These are phyloP conservation scores for Monosporascus sp. DNA, from an alignment of 2,329 filamentous ascomycete species.

Conservation along the genomic window DNA sequence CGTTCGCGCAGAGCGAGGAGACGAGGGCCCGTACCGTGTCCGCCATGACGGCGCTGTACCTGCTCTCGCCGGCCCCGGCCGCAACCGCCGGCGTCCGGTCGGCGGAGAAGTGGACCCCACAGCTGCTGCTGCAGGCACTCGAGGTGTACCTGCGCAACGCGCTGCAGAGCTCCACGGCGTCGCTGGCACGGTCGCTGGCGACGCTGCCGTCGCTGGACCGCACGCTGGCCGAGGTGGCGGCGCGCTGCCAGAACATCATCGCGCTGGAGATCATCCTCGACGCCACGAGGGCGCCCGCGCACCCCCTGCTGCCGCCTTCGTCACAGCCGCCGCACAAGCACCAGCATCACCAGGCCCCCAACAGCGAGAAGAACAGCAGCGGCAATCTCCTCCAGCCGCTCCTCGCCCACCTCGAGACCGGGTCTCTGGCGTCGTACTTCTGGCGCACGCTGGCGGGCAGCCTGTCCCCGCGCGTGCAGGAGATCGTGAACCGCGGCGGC, in stretches of 20 bases:
- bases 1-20: slow-evolving; percentile 65
- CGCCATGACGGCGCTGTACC: slow-evolving; percentile 70
- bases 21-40: slow-evolving; percentile 67
- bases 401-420: slow-evolving; percentile 75
- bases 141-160: slow-evolving; percentile 79
- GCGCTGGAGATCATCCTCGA: slow-evolving; percentile 76
- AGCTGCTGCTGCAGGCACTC: slow-evolving; percentile 68
- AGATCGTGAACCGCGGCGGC: slow-evolving; percentile 77
- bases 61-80: slow-evolving; percentile 59
- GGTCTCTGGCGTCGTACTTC: slow-evolving; percentile 83
- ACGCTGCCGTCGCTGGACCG: slow-evolving; percentile 79
- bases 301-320: slow-evolving; percentile 54
- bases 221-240: slow-evolving; percentile 73
- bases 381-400: slow-evolving; percentile 64
- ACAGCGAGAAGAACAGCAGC: slow-evolving; percentile 21
- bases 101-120: slow-evolving; percentile 54
- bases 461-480: slow-evolving; percentile 71
- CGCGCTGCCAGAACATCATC: slow-evolving; percentile 86
- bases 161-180: slow-evolving; percentile 71
- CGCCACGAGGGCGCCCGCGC: slow-evolving; percentile 58
- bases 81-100: slow-evolving; percentile 42
- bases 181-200: slow-evolving; percentile 68
- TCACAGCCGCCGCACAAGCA: slow-evolving; percentile 7
- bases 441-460: slow-evolving; percentile 84
- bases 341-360: not conserved